A percentile compares a stretch with the other conserved stretches of the same genome.
These are phyloP conservation scores for Rhododendron griersonianum DNA, from an alignment of 148 eudicot species.

Conservation along the genomic window DNA sequence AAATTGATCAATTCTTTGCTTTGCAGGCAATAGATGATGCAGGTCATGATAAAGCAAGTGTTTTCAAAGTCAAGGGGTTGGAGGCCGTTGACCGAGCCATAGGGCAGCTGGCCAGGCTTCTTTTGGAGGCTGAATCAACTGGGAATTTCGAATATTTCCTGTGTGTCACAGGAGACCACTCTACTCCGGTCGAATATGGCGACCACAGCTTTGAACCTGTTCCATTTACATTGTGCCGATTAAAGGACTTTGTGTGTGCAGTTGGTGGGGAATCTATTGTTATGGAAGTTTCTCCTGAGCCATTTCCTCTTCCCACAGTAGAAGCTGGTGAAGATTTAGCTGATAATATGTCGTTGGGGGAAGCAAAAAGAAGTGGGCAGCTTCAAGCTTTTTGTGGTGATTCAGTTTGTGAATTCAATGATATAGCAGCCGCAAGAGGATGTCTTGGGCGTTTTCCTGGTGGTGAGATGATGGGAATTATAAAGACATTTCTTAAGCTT, in stretches of 20 bases:
- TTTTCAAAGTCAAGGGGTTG: constrained; percentile 80
- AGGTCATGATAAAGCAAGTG: constrained; percentile 89
- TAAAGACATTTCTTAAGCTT: constrained; percentile 58
- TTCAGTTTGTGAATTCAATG: constrained; percentile 58
- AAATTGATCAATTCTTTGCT: neutral
- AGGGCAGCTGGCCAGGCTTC: constrained; percentile 82
- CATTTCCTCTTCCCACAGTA: constrained; percentile 76
- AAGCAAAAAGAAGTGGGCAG: constrained; percentile 18
- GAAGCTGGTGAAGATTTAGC: constrained; percentile 50
- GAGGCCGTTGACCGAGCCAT: constrained; percentile 84
- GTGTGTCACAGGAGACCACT: constrained; percentile 92
- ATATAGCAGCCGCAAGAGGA: constrained; percentile 84
- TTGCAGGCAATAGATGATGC: constrained; percentile 94
- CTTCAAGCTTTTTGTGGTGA: constrained; percentile 50
- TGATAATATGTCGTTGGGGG: constrained; percentile 22
- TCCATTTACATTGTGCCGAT: constrained; percentile 74
- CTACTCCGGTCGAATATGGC: constrained; percentile 97
- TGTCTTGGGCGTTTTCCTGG: constrained; percentile 93
- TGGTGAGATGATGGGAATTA: constrained; percentile 93
- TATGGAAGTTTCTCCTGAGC: constrained; percentile 56
- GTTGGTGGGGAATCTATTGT: constrained; percentile 64
- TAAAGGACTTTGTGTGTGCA: constrained; percentile 81
- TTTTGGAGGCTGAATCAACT: constrained; percentile 72
- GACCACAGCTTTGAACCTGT: constrained; percentile 99
- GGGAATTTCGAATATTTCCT: constrained; percentile 66